Evolutionary conservation across 257 asterid genomes (phyloP).

Genomic region (Solanum gandarillasii): DNA sequence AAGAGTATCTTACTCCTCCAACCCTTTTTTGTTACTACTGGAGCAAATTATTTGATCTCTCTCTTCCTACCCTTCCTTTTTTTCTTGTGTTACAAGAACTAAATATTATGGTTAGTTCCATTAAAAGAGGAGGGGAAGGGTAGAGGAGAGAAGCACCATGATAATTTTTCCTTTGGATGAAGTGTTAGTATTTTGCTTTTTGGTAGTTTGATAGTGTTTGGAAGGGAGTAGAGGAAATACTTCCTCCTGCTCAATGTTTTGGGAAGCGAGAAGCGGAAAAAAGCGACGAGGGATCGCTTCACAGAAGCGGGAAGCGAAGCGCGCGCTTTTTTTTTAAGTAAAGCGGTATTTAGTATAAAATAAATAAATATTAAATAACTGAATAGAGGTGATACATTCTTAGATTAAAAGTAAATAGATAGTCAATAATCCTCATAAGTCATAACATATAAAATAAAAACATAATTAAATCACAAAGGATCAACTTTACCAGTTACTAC

Average conservation of each 20-base stretch:
- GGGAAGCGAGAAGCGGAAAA: too few relatives aligned
- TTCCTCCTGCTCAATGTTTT: background rate
- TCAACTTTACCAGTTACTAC: too few relatives aligned
- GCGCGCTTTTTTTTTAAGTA: accelerated
- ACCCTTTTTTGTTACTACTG: background rate
- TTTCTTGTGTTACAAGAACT: background rate
- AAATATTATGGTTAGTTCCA: background rate
- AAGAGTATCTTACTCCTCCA: background rate
- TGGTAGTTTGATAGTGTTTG: background rate
- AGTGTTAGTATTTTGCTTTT: background rate
- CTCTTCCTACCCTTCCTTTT: background rate
- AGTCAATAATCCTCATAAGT: too few relatives aligned
- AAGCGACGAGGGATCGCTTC: too few relatives aligned
- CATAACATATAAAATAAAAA: too few relatives aligned
- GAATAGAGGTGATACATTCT: too few relatives aligned
- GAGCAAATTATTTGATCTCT: background rate
- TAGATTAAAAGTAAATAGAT: too few relatives aligned
- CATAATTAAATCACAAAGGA: too few relatives aligned
- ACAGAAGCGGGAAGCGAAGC: too few relatives aligned
- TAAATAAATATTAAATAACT: too few relatives aligned
- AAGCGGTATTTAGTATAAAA: too few relatives aligned
- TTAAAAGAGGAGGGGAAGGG: background rate
- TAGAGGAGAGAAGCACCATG: background rate
- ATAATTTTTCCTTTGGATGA: background rate
- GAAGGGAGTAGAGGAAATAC: background rate